Percentiles rank a stretch among this genome's conserved stretches.
phyloP scores from a whole-genome alignment of 176 grass and related monocot genomes.

The Zea luxurians region DNA sequence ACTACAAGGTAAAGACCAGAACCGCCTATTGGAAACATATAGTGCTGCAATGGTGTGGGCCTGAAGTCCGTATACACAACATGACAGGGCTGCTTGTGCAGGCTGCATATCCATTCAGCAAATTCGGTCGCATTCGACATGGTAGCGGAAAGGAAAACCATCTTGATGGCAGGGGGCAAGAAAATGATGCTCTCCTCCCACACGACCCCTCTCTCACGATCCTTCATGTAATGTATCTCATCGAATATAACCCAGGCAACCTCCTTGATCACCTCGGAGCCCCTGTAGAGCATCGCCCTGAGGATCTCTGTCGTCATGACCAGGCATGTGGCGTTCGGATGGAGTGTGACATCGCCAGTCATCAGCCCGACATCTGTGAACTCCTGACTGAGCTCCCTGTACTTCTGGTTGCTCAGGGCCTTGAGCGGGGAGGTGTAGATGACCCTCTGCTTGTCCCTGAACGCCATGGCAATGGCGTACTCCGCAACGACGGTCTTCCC shows the following conservation, averaged over 20 bases:
- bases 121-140: conserved; percentile 99
- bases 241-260: conserved; percentile 99
- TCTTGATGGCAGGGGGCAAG: conserved; percentile 93
- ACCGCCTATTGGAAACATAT: conserved; percentile 87
- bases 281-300: conserved; percentile 94
- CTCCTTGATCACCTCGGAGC: conserved; percentile 96
- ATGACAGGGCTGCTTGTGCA: conserved; percentile 94
- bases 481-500: conserved; percentile 92
- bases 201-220: conserved; percentile 88
- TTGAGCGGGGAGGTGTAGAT: conserved; percentile 93
- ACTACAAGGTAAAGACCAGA: conserved; percentile 96
- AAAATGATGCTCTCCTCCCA: conserved; percentile 99
- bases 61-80: conserved; percentile 99
- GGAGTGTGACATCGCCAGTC: conserved; percentile 93
- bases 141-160: conserved; percentile 96
- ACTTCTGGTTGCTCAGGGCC: conserved; percentile 98
- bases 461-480: conserved; percentile 95
- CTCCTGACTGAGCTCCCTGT: conserved; percentile 88
- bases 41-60: conserved; percentile 93
- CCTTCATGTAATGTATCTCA: conserved; percentile 99
- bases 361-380: conserved; percentile 91
- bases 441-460: conserved; percentile 91
- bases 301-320: conserved; percentile 99
- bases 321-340: conserved; percentile 86
- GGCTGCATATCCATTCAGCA: conserved; percentile 96